Conservation (phyloP, 2,329 filamentous ascomycete genomes). For the Ascomycota sp. region DNA sequence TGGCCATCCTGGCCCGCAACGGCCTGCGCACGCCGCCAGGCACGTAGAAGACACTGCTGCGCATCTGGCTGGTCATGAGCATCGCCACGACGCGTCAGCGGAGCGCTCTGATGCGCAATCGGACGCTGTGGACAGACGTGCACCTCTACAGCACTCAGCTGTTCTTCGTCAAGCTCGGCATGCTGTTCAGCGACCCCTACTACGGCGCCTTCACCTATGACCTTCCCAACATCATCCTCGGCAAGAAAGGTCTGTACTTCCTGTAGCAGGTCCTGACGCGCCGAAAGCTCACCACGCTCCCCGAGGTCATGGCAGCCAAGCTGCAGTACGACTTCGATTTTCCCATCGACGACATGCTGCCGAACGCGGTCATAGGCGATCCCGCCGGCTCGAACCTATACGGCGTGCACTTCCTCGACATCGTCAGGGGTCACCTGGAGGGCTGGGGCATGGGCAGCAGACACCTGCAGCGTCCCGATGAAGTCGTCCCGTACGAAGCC, state of each 20-base stretch:
- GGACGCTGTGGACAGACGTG: conserved; percentile 30
- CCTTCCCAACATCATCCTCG: conserved; percentile 37
- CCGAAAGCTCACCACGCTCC: conserved; percentile 23
- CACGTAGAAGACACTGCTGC: conserved; percentile 30
- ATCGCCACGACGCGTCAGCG: conserved; percentile 35
- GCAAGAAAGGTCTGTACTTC: conserved; percentile 32
- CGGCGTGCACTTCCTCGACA: conserved; percentile 27
- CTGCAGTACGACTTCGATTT: conserved; percentile 34
- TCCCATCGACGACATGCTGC: conserved; percentile 10
- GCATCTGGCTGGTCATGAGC: conserved; percentile 58
- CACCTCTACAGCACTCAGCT: conserved; percentile 42
- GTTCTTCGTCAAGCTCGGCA: conserved; percentile 52
- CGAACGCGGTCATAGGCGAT: conserved; percentile 1
- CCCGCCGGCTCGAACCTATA: conserved; percentile 15
- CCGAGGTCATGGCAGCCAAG: conserved; percentile 35
- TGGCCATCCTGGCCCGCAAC: conserved; percentile 35
- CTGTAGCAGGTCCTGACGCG: conserved; percentile 40
- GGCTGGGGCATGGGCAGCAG: conserved; percentile 28
- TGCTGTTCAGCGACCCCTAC: conserved; percentile 46
- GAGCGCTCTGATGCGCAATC: conserved; percentile 29
- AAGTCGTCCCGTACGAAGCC: conserved; percentile 36
- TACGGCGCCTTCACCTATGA: conserved; percentile 27
- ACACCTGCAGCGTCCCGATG: conserved; percentile 34
- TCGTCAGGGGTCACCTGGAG: conserved; percentile 33
- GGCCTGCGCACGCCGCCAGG: conserved; percentile 34